A percentile compares a stretch with the other conserved stretches of the same genome.
phyloP scores from a whole-genome alignment of 257 asterid species.

The Penstemon davidsonii region DNA sequence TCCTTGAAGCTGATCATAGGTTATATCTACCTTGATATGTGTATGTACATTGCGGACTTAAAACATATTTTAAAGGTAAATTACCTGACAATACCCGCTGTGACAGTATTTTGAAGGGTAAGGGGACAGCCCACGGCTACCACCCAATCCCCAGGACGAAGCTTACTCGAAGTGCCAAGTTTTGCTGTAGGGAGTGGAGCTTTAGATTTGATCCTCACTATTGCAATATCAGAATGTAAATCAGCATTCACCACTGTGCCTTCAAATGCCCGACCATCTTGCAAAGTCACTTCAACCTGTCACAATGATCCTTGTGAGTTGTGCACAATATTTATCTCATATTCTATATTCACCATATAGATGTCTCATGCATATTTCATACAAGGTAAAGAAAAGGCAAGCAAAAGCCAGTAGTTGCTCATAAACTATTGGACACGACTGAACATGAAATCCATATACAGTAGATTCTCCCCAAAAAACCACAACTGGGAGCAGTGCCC shows the following conservation, averaged over 20 bases:
- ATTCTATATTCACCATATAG: conserved; percentile 7
- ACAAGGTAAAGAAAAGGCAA: neutral
- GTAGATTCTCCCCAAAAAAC: too few species aligned
- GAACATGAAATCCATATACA: too few species aligned
- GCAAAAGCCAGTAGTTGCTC: neutral
- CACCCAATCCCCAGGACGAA: conserved; percentile 98
- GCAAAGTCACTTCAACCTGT: conserved; percentile 89
- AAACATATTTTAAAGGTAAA: conserved; percentile 19
- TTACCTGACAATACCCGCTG: conserved; percentile 95
- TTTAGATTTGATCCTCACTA: conserved; percentile 71
- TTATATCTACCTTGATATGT: conserved; percentile 20
- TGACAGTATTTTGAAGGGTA: conserved; percentile 81
- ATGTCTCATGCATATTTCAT: neutral
- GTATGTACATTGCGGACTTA: conserved; percentile 13
- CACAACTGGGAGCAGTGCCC: too few species aligned
- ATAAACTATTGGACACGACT: neutral
- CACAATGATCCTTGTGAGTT: conserved; percentile 13
- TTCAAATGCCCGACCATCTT: conserved; percentile 90
- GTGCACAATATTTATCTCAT: conserved; percentile 11
- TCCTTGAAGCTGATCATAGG: conserved; percentile 14
- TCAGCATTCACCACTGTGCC: conserved; percentile 89
- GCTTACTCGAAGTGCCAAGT: conserved; percentile 71
- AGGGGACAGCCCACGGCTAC: conserved; percentile 94
- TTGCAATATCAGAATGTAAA: conserved; percentile 71
- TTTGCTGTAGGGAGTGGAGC: conserved; percentile 79